A percentile compares a stretch with the other conserved stretches of the same genome.
Conservation (phyloP, 2,329 filamentous ascomycete species). For the Fusarium penzigii region DNA sequence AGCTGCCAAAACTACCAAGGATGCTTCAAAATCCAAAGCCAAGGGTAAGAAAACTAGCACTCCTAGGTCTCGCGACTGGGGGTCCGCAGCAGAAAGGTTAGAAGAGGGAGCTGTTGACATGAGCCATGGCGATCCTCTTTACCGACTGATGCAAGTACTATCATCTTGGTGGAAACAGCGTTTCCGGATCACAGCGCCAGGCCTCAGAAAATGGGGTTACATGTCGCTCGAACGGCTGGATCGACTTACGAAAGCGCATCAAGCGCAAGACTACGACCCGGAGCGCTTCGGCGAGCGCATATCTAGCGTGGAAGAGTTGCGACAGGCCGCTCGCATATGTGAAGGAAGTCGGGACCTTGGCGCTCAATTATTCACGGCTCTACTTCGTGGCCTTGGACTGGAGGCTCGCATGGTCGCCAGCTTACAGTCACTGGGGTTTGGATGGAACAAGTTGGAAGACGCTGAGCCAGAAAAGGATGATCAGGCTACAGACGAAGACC, state of each 20-base stretch:
- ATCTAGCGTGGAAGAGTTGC: constrained; percentile 65
- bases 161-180: constrained; percentile 84
- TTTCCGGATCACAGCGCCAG: constrained; percentile 76
- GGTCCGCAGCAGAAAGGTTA: constrained; percentile 64
- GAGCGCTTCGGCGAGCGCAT: constrained; percentile 77
- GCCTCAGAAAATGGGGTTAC: constrained; percentile 87
- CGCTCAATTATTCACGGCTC: constrained; percentile 83
- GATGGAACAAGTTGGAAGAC: constrained; percentile 86
- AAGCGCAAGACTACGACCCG: constrained; percentile 60
- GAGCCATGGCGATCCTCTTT: constrained; percentile 79
- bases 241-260: constrained; percentile 70
- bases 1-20: constrained; percentile 24
- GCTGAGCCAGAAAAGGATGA: constrained; percentile 55
- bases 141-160: constrained; percentile 74
- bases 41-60: constrained; percentile 37
- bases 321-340: constrained; percentile 66
- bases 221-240: constrained; percentile 75
- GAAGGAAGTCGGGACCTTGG: constrained; percentile 85
- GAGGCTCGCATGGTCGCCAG: constrained; percentile 83
- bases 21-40: constrained; percentile 37
- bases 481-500: background rate
- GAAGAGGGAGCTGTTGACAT: constrained; percentile 74
- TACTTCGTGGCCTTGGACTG: constrained; percentile 77
- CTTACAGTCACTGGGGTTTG: constrained; percentile 84
- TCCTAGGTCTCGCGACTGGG: constrained; percentile 64